Conservation (phyloP, 1,139 yeast species). For the Scheffersomyces illinoinensis region DNA sequence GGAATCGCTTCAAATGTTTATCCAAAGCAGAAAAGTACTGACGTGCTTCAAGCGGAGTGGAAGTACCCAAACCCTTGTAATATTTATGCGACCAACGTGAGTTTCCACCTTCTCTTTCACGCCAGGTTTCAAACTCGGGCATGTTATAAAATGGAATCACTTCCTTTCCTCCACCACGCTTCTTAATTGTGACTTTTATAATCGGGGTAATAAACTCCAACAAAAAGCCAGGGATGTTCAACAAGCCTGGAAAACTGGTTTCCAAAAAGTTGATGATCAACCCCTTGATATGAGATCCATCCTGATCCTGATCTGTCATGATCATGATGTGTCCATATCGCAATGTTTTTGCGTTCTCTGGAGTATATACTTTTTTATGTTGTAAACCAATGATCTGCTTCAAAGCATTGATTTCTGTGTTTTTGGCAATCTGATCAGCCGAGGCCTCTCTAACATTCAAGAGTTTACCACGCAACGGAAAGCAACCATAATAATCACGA, state of each 20-base stretch:
- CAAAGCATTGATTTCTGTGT: conserved; percentile 91
- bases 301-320: conserved; percentile 99
- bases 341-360: conserved; percentile 64
- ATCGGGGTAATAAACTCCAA: conserved; percentile 96
- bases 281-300: conserved; percentile 98
- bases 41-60: conserved; percentile 76
- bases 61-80: conserved; percentile 98
- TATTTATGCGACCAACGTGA: conserved; percentile 93
- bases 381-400: conserved; percentile 95
- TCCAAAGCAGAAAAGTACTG: conserved; percentile 88
- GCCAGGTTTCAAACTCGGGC: conserved; percentile 96
- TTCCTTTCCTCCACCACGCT: conserved; percentile 56
- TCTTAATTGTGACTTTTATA: conserved; percentile 79
- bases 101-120: conserved; percentile 74
- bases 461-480: conserved; percentile 93
- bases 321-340: conserved; percentile 98
- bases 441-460: conserved; percentile 96
- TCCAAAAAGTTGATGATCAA: conserved; percentile 90
- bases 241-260: conserved; percentile 90
- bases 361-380: conserved; percentile 76
- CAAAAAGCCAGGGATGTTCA: conserved; percentile 88
- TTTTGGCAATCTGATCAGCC: conserved; percentile 88
- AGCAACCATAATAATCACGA: conserved; percentile 92
- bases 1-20: conserved; percentile 83
- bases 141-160: conserved; percentile 82